Base-by-base conservation (phyloP, 2,329 filamentous ascomycete genomes). In the Penicillium glabrum region DNA sequence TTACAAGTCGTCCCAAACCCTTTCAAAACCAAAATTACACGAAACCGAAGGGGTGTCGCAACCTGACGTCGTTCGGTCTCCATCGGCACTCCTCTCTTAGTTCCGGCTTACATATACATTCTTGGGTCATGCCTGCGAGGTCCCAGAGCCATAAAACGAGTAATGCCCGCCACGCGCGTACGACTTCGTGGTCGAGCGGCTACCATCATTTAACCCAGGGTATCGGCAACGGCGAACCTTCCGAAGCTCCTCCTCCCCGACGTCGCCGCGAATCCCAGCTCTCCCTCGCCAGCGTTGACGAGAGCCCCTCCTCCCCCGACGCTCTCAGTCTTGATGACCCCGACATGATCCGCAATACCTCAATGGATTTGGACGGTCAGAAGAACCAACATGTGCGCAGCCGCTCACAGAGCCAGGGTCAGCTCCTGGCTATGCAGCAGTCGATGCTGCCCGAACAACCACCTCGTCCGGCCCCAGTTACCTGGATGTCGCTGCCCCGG, bases 401-500 rank as follows among this genome's bases (percentile, higher is more conserved):
- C 45, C 69, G 70, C 43, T 72, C 70, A 8, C 71, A 71, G 44
- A 67, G 63, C 51, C 67, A 69, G 45, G 48, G 61, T 5, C 63
- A 67, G 41, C 29, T 63, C 44, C 41, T 66, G 21, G 52, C 56
- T 5, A 54, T 67, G 33, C 63, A 65, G 39, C 61, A 63, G 13
- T 54, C 62, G 5, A 64, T 63, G 27, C 57, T 63, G 21, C 48
- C 60, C n/a, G 53, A 49, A 7, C 59, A 48, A n/a, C 19, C 53
- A 27, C n/a, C 57, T 3, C 64, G 66, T 29, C 63, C 71, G 0
- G 61, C 60, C 5, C 64, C 69, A 5, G 72, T 75, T 33, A 75
- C 73, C n/a, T 76, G 73, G 73, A 72, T 75, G 71, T 72, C 72
- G 3, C 65, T 76, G 19, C 74, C 74, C 31, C 66, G 61, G 29